Evolutionary conservation across 1,139 yeast species (phyloP), one percentile per base, ranked within the genome.

Genomic region (Suhomyces chickasaworum): DNA sequence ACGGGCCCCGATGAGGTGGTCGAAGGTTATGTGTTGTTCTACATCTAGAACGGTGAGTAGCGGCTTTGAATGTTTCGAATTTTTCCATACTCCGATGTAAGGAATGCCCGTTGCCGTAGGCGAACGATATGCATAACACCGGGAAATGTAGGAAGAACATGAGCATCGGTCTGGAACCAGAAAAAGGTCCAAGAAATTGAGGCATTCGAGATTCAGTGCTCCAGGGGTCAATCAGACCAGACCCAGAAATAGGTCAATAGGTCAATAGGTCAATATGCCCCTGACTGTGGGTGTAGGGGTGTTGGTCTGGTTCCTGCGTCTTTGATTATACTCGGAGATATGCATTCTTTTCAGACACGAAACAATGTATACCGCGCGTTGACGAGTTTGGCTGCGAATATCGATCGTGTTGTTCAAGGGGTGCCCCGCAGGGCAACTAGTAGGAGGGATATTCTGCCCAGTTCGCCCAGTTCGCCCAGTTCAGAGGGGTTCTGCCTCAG

Each of bases 311-410:
- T 25, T 10, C 29, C 29, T 25, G 29, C 29, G 29, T 25, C 29
- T 7, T 25, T 25, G 29, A 25, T 10, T 9, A 10, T 25, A 25
- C 13, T 25, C 29, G 29, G 13, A 25, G 29, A 7, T 25, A 12
- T 25, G 29, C 13, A 10, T 33, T 33, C 13, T 33, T 33, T 18
- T 18, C 15, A n/a, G 36, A 33, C 36, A 33, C 36, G 23, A 33
- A 33, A 17, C 29, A 33, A 18, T 33, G 7, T 18, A 33, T 17
- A 33, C 29, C 27, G 13, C 29, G 29, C 29, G 29, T 25, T 25
- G 22, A 20, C 36, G 36, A 33, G 8, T n/a, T n/a, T 33, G 36
- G 36, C 23, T 33, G 36, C 36, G 25, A 33, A 33, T 18, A 17
- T 6, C 2, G 22, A 20, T 31, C 34, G 34, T 31, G 34, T 31